Evolutionary conservation across 495 filamentous ascomycete genomes (phyloP).

Genomic region (Parathielavia hyrcaniae): DNA sequence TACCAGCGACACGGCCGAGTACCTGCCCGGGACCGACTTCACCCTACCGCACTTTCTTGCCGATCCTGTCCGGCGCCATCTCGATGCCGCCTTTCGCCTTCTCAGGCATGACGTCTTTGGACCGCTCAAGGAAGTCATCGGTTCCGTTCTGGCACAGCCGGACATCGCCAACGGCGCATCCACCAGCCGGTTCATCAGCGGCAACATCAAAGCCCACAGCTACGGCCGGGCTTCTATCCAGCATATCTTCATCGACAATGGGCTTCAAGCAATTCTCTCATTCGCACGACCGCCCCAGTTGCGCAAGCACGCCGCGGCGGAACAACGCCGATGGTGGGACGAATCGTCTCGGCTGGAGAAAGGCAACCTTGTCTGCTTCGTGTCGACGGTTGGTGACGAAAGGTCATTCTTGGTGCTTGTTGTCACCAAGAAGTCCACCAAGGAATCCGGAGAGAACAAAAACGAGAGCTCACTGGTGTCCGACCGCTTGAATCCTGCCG

Average conservation of each 20-base stretch:
- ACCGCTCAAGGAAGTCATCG: conserved; percentile 53
- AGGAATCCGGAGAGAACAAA: background rate
- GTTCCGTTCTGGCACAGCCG: conserved; percentile 31
- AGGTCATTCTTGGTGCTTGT: conserved; percentile 47
- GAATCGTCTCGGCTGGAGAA: conserved; percentile 48
- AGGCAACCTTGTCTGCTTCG: conserved; percentile 54
- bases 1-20: conserved; percentile 46
- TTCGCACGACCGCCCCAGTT: conserved; percentile 47
- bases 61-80: conserved; percentile 44
- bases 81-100: conserved; percentile 67
- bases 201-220: conserved; percentile 28
- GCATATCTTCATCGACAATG: conserved; percentile 36
- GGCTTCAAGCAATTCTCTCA: conserved; percentile 47
- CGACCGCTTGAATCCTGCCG: background rate
- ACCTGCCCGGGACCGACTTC: conserved; percentile 51
- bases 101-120: conserved; percentile 60
- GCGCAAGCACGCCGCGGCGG: conserved; percentile 22
- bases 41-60: conserved; percentile 49
- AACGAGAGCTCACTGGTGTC: conserved; percentile 15
- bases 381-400: conserved; percentile 34
- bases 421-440: conserved; percentile 37
- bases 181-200: conserved; percentile 4
- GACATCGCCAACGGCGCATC: background rate
- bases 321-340: conserved; percentile 56
- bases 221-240: conserved; percentile 38